Evolutionary conservation across 768 basidiomycete species (phyloP).

Genomic region (Leccinum sublutescens): DNA sequence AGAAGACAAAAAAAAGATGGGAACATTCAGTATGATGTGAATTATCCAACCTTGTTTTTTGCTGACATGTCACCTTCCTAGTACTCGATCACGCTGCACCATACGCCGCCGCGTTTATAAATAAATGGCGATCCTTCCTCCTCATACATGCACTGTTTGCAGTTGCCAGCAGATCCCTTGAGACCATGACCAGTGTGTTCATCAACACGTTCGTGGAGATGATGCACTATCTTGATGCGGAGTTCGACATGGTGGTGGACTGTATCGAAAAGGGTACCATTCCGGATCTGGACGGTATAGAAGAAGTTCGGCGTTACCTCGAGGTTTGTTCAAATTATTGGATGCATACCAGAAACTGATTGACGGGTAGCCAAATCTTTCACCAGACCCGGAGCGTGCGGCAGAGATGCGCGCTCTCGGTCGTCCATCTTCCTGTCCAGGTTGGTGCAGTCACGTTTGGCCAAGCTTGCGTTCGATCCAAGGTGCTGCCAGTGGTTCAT

Average conservation of each 20-base stretch:
- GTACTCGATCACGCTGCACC: background rate
- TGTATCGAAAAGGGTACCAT: conserved; percentile 13
- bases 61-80: background rate
- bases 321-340: background rate
- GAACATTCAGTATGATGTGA: background rate
- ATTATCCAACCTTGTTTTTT: background rate
- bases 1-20: background rate
- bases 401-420: conserved; percentile 14
- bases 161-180: background rate
- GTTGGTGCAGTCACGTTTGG: conserved; percentile 15
- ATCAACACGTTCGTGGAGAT: conserved; percentile 13
- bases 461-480: conserved; percentile 12
- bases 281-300: conserved; percentile 6
- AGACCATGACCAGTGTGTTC: conserved; percentile 6
- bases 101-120: background rate
- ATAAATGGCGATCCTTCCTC: background rate
- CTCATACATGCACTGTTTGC: background rate
- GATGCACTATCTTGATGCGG: conserved; percentile 7
- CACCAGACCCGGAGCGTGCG: conserved; percentile 5
- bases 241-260: conserved; percentile 12
- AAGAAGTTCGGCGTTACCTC: conserved; percentile 3
- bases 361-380: background rate
- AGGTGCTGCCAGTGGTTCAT: conserved; percentile 10
- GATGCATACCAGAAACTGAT: background rate
- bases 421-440: conserved; percentile 11